Evolutionary conservation across 2,329 filamentous ascomycete species (phyloP), one percentile per base, ranked within the genome.

Genomic region (Exserohilum rostratum): DNA sequence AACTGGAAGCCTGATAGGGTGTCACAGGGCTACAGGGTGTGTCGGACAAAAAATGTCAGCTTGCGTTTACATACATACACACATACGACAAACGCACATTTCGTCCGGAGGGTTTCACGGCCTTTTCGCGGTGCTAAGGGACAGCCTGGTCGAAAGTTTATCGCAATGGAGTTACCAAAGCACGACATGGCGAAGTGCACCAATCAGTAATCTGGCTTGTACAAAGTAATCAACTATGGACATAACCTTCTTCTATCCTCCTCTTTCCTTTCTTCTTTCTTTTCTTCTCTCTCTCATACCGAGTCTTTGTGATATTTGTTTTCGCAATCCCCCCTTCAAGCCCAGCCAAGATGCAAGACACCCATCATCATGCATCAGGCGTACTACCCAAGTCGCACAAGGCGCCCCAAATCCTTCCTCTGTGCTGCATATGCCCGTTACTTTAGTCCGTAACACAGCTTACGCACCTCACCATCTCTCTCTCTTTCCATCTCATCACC

Each of bases 381-480:
- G 10, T 33, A 33, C 30, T 9, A 15, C 33, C 33, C n/a, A 13
- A 5, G 11, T 49, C 22, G 22, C 22, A 25, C 22, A 25, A 25
- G 27, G n/a, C n/a, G n/a, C n/a, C n/a, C n/a, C n/a, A n/a, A n/a
- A n/a, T n/a, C n/a, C n/a, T n/a, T n/a, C n/a, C n/a, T n/a, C n/a
- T n/a, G n/a, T n/a, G n/a, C n/a, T n/a, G n/a, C n/a, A n/a, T n/a
- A n/a, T n/a, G n/a, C n/a, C n/a, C n/a, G n/a, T n/a, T n/a, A n/a
- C 34, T 18, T 13, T n/a, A 35, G 13, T 35, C 33, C 12, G 35
- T 53, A 55, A 39, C 61, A 25, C 22, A 7, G 22, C 22, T 25
- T 25, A n/a, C n/a, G n/a, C n/a, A n/a, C n/a, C n/a, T n/a, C n/a
- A n/a, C n/a, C n/a, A n/a, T n/a, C n/a, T 7, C 22, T 7, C 22